A percentile compares a stretch with the other conserved stretches of the same genome.
phyloP scores from a whole-genome alignment of 305 asterid genomes.

The Rubia balearica region DNA sequence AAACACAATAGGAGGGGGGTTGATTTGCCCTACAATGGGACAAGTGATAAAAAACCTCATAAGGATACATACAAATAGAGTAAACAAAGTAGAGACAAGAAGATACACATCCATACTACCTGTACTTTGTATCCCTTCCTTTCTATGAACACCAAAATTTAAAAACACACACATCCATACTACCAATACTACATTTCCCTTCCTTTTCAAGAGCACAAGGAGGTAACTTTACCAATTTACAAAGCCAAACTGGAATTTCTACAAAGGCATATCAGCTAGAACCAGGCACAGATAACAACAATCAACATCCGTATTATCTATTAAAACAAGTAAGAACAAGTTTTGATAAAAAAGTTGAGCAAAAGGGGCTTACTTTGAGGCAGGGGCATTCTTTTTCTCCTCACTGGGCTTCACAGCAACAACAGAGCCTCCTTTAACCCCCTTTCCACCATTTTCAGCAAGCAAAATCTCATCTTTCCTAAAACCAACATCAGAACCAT shows the following conservation, averaged over 20 bases:
- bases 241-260: not conserved
- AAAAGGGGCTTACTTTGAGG: constrained; percentile 29
- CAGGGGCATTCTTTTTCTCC: constrained; percentile 23
- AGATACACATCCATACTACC: not conserved
- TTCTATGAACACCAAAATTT: not conserved
- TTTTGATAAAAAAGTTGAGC: not conserved
- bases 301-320: not conserved
- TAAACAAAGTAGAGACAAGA: not conserved
- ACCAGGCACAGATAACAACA: not conserved
- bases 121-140: not conserved
- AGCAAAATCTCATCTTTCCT: constrained; percentile 24
- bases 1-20: not conserved
- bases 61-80: not conserved
- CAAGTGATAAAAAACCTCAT: too few relatives aligned
- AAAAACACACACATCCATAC: not conserved
- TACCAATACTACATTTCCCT: not conserved
- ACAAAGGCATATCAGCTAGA: not conserved
- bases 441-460: constrained; percentile 14
- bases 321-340: not conserved
- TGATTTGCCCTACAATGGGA: not conserved
- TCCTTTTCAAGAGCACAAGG: not conserved
- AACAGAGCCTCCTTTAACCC: constrained; percentile 1
- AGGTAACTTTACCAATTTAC: not conserved
- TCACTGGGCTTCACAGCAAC: constrained; percentile 15
- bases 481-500: constrained; percentile 45